Base-by-base conservation (phyloP, 169 alveolate species). In the Plasmodium coatneyi region DNA sequence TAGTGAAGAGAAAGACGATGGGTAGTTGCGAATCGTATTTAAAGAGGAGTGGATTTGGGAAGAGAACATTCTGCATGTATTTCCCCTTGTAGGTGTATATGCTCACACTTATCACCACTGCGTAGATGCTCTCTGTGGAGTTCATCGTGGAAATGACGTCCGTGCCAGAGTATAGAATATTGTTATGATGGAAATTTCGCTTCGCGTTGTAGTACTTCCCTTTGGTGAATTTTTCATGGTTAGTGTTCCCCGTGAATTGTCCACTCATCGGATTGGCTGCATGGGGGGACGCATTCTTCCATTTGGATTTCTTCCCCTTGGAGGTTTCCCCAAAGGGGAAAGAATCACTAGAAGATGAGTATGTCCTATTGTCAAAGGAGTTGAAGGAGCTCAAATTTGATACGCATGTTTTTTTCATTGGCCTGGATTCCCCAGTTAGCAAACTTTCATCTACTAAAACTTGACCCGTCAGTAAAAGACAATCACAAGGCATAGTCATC, bases 51-150 rank as follows among this genome's bases (percentile, higher is more conserved):
- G 97, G 97, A 71, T 97, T 98, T 41, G 99, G 99, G 86, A 96
- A 98, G 30, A 98, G 95, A 71, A 98, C 98, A 81, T 98, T 97
- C 93, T 99, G 97, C 93, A 98, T 97, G 71, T 98, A 97, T 82
- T 96, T 97, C 0, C 99, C 99, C 96, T 98, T 98, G 22, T 98
- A 96, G 1, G 99, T 98, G 71, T 93, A 96, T 91, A 96, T 97
- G 39, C 99, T 98, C 0, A 99, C 98, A 74, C 98, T 97, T 25
- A 97, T 97, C 2, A 98, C 99, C 32, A 98, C 97, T n/a, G 97
- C 99, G 22, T 92, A 94, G n/a, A 95, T 87, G 25, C 82, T 92
- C 19, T 96, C 97, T 71, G 95, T 90, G 34, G 89, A 84, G 30
- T 96, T 96, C 22, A 96, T 71, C 10, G 95, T 96, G 2, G 97